These are phyloP conservation scores for Phytophthora sp. DNA, from an alignment of 352 stramenopile species.

Conservation along the genomic window DNA sequence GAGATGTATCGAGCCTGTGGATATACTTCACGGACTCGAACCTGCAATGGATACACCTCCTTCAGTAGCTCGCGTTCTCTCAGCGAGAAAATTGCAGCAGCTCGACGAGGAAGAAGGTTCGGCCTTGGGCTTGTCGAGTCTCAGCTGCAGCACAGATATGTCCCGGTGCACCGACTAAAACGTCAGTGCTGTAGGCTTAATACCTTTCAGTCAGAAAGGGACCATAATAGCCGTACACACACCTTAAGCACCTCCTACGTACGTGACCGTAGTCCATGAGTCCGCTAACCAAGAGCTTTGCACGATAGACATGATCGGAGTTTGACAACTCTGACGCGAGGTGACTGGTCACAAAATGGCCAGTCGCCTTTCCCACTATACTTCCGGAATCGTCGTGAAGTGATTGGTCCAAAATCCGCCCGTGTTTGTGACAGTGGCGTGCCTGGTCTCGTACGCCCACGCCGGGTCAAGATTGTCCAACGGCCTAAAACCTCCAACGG, in stretches of 20 bases:
- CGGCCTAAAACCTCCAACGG: too few species aligned
- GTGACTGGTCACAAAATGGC: too few species aligned
- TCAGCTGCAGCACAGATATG: conserved; percentile 35
- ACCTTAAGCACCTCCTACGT: conserved; percentile 28
- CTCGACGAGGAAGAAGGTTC: conserved; percentile 19
- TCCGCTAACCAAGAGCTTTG: conserved; percentile 59
- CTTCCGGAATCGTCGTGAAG: too few species aligned
- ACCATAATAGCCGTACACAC: conserved; percentile 62
- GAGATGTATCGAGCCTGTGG: conserved; percentile 26
- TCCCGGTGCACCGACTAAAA: conserved; percentile 52
- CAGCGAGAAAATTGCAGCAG: conserved; percentile 50
- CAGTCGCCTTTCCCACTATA: too few species aligned
- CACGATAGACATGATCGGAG: conserved; percentile 47
- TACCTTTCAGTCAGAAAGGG: conserved; percentile 39
- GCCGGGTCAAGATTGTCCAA: too few species aligned
- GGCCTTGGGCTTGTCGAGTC: conserved; percentile 13
- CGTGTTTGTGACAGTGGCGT: too few species aligned
- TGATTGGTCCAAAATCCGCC: too few species aligned
- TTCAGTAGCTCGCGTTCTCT: conserved; percentile 46
- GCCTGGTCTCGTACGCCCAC: too few species aligned
- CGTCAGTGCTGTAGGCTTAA: conserved; percentile 40
- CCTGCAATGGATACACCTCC: conserved; percentile 45
- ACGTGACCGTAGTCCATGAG: conserved; percentile 41
- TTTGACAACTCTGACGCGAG: background rate
- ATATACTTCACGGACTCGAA: conserved; percentile 35